These are phyloP conservation scores for Phytophthora chlamydospora DNA, from an alignment of 352 stramenopile genomes.

Conservation along the genomic window DNA sequence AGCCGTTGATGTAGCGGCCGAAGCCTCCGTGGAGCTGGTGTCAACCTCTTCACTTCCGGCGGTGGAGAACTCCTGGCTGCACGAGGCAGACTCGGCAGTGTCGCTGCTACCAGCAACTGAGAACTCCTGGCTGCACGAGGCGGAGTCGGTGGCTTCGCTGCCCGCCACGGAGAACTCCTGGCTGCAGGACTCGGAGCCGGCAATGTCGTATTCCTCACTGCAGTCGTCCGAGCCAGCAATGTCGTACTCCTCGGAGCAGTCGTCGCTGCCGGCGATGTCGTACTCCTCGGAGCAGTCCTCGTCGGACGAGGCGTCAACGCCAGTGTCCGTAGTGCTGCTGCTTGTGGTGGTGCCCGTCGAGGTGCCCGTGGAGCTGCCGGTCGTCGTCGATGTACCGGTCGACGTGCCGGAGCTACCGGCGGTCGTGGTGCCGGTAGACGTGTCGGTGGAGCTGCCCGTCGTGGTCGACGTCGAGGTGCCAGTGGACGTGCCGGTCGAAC, in stretches of 20 bases:
- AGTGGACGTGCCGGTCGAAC: slow-evolving; percentile 2
- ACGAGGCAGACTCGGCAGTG: slow-evolving; percentile 9
- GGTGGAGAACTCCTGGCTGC: slow-evolving; percentile 23
- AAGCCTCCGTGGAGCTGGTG: background rate
- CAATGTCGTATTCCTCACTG: slow-evolving; percentile 35
- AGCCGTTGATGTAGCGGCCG: slow-evolving; percentile 9
- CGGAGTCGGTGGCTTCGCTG: background rate
- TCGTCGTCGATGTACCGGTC: background rate
- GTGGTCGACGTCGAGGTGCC: too few relatives aligned
- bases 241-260: slow-evolving; percentile 26
- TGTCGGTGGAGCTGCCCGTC: slow-evolving; percentile 16
- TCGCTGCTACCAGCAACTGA: slow-evolving; percentile 34
- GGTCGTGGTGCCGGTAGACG: background rate
- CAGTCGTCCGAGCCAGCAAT: slow-evolving; percentile 30
- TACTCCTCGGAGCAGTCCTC: slow-evolving; percentile 21
- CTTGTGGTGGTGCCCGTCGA: background rate
- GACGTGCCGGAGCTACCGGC: slow-evolving; percentile 7
- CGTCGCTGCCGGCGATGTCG: slow-evolving; percentile 13
- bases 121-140: slow-evolving; percentile 33
- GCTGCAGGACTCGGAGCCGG: slow-evolving; percentile 31
- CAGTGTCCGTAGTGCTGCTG: slow-evolving; percentile 24
- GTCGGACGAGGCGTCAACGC: slow-evolving; percentile 10
- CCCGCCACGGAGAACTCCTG: slow-evolving; percentile 34
- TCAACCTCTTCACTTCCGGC: slow-evolving; percentile 18
- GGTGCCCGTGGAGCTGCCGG: slow-evolving; percentile 2